phyloP scores from a whole-genome alignment of 176 grass and related monocot species.

The Triticum monococcum region DNA sequence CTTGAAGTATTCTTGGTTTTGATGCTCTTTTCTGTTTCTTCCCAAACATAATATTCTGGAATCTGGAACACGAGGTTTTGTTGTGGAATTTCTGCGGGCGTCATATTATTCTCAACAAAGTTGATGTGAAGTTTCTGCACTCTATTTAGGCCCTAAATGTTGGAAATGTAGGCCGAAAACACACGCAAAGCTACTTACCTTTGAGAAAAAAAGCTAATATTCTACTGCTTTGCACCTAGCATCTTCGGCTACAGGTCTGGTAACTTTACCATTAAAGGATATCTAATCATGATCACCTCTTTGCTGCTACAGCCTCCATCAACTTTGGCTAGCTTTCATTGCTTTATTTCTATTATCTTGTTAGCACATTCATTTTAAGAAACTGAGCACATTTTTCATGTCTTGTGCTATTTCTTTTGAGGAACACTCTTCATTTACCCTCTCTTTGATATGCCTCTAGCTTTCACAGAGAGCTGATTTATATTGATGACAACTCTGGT shows the following conservation, averaged over 20 bases:
- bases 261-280: conserved; percentile 20
- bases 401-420: background rate
- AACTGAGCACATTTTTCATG: background rate
- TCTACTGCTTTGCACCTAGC: background rate
- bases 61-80: background rate
- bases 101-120: background rate
- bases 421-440: background rate
- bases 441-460: background rate
- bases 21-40: conserved; percentile 14
- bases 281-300: conserved; percentile 1
- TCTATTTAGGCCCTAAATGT: conserved; percentile 1
- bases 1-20: conserved; percentile 16
- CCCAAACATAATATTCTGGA: conserved; percentile 15
- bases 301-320: conserved; percentile 16
- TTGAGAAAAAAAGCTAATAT: conserved; percentile 35
- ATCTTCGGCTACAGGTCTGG: background rate
- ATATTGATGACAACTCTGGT: conserved; percentile 1
- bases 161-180: conserved; percentile 49
- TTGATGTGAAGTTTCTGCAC: background rate
- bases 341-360: conserved; percentile 11
- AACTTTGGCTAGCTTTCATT: conserved; percentile 26
- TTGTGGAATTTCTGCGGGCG: background rate
- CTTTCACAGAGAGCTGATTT: background rate
- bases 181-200: conserved; percentile 38
- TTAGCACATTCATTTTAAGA: background rate